Evolutionary conservation across 495 filamentous ascomycete species (phyloP), one percentile per base, ranked within the genome.

Genomic region (Diplogelasinospora grovesii): DNA sequence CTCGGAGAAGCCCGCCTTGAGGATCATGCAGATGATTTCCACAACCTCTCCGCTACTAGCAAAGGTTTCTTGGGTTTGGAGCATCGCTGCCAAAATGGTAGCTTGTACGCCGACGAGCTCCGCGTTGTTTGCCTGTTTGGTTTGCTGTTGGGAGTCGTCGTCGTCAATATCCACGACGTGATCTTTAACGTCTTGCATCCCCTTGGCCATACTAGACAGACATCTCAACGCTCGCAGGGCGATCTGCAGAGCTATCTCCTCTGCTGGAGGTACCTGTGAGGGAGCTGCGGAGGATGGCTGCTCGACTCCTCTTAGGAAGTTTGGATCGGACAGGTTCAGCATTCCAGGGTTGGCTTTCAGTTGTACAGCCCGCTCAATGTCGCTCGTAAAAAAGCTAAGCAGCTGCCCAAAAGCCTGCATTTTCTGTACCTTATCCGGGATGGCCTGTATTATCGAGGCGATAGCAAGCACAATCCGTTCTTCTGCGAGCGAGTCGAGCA

Each of bases 401-500:
- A 97, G 70, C 37, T 73, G 64, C 36, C 77, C 72, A 8, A 93
- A 64, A 2, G 76, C 77, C 20, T 59, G 64, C 2, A 77, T 59
- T 54, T 85, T 85, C 26, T 75, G 61, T 26, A 71, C 63, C 37
- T 92, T 81, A 0, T 73, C 64, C 5, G 74, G 68, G 20, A 92
- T 61, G 23, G 83, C 86, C 52, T 95, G 87, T 24, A 94, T 78
- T 39, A 97, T 85, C 10, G 81, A 78, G 6, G 88, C 78, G 39
- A 96, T 90, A 6, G 81, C 87, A 42, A 85, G 84, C 9, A 95
- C 61, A 3, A 97, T 77, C 30, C 74, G 77, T 48, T 92, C 85
- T 65, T 95, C 90, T 0, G 81, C 83, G 19, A 77, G 63, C 10
- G 73, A 70, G 20, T 88, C 85, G 6, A 83, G 70, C 20, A 71